Conservation (phyloP, 2,329 filamentous ascomycete species). For the Fusarium pilosicola region DNA sequence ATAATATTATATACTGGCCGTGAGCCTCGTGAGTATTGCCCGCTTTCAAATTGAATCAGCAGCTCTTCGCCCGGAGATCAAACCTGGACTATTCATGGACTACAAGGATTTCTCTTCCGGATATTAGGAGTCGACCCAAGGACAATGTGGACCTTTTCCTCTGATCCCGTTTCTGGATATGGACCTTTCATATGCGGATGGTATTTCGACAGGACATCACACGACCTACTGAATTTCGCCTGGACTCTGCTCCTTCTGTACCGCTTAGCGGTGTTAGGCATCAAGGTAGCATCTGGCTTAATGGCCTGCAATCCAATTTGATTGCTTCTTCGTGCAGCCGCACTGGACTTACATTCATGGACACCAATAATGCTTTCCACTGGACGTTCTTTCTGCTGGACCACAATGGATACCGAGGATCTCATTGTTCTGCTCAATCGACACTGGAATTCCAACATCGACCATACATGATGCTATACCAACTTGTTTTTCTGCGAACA, state of each 20-base stretch:
- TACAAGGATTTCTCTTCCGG: slow-evolving; percentile 30
- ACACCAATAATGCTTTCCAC: slow-evolving; percentile 12
- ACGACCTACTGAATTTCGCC: slow-evolving; percentile 8
- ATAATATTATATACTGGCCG: slow-evolving; percentile 39
- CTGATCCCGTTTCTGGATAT: slow-evolving; percentile 17
- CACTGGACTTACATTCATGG: slow-evolving; percentile 31
- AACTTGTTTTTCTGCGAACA: slow-evolving; percentile 34
- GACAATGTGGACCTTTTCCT: slow-evolving; percentile 2
- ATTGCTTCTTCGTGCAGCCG: slow-evolving; percentile 48
- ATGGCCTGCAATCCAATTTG: slow-evolving; percentile 47
- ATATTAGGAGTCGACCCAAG: slow-evolving; percentile 37
- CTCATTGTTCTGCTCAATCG: slow-evolving; percentile 16
- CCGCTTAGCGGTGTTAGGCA: slow-evolving; percentile 21
- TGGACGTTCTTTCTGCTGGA: slow-evolving; percentile 9
- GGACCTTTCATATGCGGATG: slow-evolving; percentile 7
- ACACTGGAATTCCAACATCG: slow-evolving; percentile 9
- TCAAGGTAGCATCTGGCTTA: slow-evolving; percentile 30
- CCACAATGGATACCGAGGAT: slow-evolving; percentile 27
- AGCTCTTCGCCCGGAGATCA: slow-evolving; percentile 36
- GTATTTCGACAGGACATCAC: slow-evolving; percentile 22
- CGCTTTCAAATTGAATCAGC: slow-evolving; percentile 41
- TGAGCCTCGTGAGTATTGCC: slow-evolving; percentile 53
- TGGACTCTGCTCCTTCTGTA: slow-evolving; percentile 21
- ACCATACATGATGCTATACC: slow-evolving; percentile 34
- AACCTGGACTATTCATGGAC: slow-evolving; percentile 35